Percentiles rank a stretch among this genome's conserved stretches.
Conservation (phyloP, 768 basidiomycete species). For the Serendipita sp. region DNA sequence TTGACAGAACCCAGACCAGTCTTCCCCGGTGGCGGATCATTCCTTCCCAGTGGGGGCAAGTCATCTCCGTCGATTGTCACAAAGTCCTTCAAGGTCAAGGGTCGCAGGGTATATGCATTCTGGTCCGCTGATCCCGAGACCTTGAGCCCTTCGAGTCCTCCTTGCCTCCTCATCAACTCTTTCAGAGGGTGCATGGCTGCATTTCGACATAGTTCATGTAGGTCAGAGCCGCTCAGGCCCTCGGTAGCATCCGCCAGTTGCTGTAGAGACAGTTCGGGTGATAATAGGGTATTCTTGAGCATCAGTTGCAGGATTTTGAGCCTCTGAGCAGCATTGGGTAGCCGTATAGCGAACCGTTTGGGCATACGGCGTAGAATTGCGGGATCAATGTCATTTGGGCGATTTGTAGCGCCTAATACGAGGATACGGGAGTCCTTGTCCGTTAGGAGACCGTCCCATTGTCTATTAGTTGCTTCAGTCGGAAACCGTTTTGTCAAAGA, state of each 20-base stretch:
- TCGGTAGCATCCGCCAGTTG: slow-evolving; percentile 51
- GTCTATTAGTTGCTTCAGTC: slow-evolving; percentile 26
- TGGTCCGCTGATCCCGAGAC: slow-evolving; percentile 11
- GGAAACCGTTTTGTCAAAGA: slow-evolving; percentile 7
- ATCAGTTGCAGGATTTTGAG: slow-evolving; percentile 74
- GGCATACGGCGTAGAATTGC: slow-evolving; percentile 95
- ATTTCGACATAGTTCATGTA: slow-evolving; percentile 81
- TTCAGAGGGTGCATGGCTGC: slow-evolving; percentile 89
- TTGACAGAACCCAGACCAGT: neutral
- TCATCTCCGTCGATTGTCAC: neutral
- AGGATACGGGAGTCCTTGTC: slow-evolving; percentile 47
- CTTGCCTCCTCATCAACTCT: slow-evolving; percentile 46
- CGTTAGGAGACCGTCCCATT: slow-evolving; percentile 81
- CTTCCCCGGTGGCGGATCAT: neutral
- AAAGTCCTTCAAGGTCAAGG: slow-evolving; percentile 7
- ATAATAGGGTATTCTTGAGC: slow-evolving; percentile 61
- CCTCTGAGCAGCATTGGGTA: slow-evolving; percentile 68
- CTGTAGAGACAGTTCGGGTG: slow-evolving; percentile 43
- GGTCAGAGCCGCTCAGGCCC: slow-evolving; percentile 76
- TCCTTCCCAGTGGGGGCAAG: neutral
- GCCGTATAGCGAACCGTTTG: slow-evolving; percentile 74
- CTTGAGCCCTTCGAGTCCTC: slow-evolving; percentile 1
- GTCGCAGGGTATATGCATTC: slow-evolving; percentile 12
- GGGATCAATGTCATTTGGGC: slow-evolving; percentile 80
- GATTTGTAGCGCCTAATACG: slow-evolving; percentile 88